Evolutionary conservation across 225 moss, liverwort and hornwort genomes (phyloP), one percentile per base, ranked within the genome.

Genomic region (Asterella californica): DNA sequence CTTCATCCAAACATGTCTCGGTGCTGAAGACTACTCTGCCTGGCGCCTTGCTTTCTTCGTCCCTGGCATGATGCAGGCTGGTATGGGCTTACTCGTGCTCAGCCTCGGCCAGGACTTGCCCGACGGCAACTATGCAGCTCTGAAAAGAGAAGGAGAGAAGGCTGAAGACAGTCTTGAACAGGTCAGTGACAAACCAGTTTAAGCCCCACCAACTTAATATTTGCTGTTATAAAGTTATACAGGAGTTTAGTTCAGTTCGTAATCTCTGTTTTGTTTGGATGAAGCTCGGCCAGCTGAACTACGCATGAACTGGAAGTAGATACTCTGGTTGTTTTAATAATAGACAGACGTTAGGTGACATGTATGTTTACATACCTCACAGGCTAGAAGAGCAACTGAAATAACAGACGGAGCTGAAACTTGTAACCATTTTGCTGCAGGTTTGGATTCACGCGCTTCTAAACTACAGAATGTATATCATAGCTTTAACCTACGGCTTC

Each of bases 41-140:
- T 91, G 91, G 90, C 86, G 91, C 22, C 71, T 91, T 19, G 79
- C 90, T 9, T 91, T 89, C 29, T 91, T 91, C 81, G 45, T 91
- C 68, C 91, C 90, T 22, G 91, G 91, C 67, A 72, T 88, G 53
- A 85, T 91, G 89, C 92, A 91, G 78, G 86, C 88, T 30, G 37
- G 70, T 80, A 92, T 92, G 74, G 92, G 92, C 11, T 79, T 92
- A 29, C 70, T 84, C 74, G 89, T 90, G 21, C 55, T 92, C 38
- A 0, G 29, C 5, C 48, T 88, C 5, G 89, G 92, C 70, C 92
- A 92, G 91, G 92, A 92, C 81, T 85, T 92, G 22, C 91, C 92
- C 0, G 91, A 92, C 27, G 90, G 91, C 4, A 92, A 92, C 59
- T 92, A 86, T 30, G 11, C 54, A 6, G 82, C 85, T 33, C 75